Percentiles rank a stretch among this genome's conserved stretches.
Conservation (phyloP, 768 basidiomycete genomes). For the Lyophyllum decastes region DNA sequence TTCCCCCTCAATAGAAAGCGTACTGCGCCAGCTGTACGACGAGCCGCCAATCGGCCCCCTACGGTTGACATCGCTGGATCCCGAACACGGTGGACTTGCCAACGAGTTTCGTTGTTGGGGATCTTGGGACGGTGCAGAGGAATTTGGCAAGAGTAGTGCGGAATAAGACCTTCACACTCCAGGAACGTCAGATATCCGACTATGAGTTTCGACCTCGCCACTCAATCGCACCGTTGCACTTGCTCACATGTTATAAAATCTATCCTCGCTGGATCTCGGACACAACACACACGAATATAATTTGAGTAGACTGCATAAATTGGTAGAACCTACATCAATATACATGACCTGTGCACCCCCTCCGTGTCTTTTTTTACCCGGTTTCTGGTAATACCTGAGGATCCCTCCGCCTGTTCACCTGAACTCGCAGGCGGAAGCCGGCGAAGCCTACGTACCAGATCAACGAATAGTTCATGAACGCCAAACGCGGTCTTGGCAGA, state of each 20-base stretch:
- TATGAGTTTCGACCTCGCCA: too few relatives aligned
- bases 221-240: neutral
- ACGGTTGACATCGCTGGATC: constrained; percentile 30
- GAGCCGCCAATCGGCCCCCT: constrained; percentile 40
- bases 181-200: too few relatives aligned
- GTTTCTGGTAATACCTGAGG: too few relatives aligned
- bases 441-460: too few relatives aligned
- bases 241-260: too few relatives aligned
- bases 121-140: constrained; percentile 40
- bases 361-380: too few relatives aligned
- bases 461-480: too few relatives aligned
- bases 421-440: too few relatives aligned
- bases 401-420: too few relatives aligned
- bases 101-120: constrained; percentile 49
- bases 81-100: constrained; percentile 37
- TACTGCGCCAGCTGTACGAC: constrained; percentile 35
- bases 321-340: neutral
- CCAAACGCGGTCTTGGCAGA: too few relatives aligned
- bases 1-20: constrained; percentile 37
- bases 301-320: neutral
- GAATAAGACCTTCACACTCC: neutral
- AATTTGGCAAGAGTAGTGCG: constrained; percentile 24
- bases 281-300: neutral
- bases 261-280: too few relatives aligned
- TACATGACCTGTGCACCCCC: neutral